Base-by-base conservation (phyloP, 1,284 basidiomycete genomes). In the Leccinum pachyderme region DNA sequence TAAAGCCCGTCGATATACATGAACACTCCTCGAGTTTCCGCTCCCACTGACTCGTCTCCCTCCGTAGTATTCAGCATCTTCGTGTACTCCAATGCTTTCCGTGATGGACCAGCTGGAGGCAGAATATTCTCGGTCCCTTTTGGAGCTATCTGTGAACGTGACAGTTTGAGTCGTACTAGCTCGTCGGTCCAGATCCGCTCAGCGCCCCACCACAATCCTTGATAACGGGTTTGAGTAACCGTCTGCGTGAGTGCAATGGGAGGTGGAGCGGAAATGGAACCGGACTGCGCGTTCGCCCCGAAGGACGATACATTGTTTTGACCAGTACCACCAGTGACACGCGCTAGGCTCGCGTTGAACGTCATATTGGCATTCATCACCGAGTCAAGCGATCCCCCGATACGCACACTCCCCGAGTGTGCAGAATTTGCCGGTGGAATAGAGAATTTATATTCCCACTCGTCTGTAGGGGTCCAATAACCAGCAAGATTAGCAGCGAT, bases 141-240 rank as follows among this genome's bases (percentile, higher is more conserved):
- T 7, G 87, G 86, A 11, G 84, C 84, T 55, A 91, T 75, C 58
- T 83, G 81, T 33, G 75, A 73, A 31, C 89, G 79, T 1, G 83
- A 78, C 32, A 87, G 70, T 63, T 89, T 89, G 48, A 95, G 73
- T n/a, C 91, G 81, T 25, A 94, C 83, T 52, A 94, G 80, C 60
- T 95, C 92, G 56, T 89, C 89, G 7, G 80, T 75, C 92, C 92
- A 95, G 53, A 95, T 87, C n/a, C 90, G 81, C 67, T 95, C 93
- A 0, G 86, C 81, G 8, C 92, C 93, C 86, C 88, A 91, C 90
- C 90, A 95, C 12, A 94, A 65, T 1, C 92, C 92, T 68, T 94
- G 89, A 68, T 81, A 90, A 37, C 82, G 77, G 35, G 71, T 77
- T 62, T 87, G 84, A 0, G 69, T 73, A 27, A 78, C 63, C 4